Evolutionary conservation across 2,329 filamentous ascomycete species (phyloP), one percentile per base, ranked within the genome.

Genomic region (Penicillium sp.): DNA sequence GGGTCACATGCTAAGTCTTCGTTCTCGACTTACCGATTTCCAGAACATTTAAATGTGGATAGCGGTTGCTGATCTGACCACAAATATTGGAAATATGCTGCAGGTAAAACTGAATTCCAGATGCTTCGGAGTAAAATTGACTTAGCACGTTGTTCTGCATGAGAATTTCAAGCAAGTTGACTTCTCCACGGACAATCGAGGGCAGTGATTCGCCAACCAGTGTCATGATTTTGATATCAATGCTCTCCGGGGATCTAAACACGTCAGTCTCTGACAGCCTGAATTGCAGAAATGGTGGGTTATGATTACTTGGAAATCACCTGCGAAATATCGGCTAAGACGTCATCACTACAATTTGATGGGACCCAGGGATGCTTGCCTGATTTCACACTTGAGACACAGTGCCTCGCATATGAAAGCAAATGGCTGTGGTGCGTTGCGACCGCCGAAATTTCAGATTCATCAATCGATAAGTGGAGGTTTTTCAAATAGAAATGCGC

Each of bases 11-110:
- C 6, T 14, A 2, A 9, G n/a, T 1, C 2, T 21, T 11, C 10
- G n/a, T 23, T 23, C 42, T 9, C 4, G 7, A 33, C 65, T 44
- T 11, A 67, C 65, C 71, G 16, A 72, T 72, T 49, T 81, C 78
- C 4, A 82, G 58, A 29, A 81, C 72, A 3, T 75, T 75, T 50
- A 78, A 68, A n/a, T 71, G 70, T 0, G 80, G 80, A 48, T 76
- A 76, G 2, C 75, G 71, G 53, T 78, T 69, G 0, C 69, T 53
- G 10, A 82, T 67, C 23, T 74, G 71, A 6, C 68, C 66, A 19
- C 74, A 63, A 19, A 75, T 64, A 16, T 62, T 37, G 27, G 63
- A 67, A 10, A 74, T 44, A 31, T 69, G 66, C 1, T 57, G 45
- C 43, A 71, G 67, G 14, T 62, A 59, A 0, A 58, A 58, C 0